Evolutionary conservation across 2,329 filamentous ascomycete species (phyloP).

Genomic region (Microsporum audouinii): DNA sequence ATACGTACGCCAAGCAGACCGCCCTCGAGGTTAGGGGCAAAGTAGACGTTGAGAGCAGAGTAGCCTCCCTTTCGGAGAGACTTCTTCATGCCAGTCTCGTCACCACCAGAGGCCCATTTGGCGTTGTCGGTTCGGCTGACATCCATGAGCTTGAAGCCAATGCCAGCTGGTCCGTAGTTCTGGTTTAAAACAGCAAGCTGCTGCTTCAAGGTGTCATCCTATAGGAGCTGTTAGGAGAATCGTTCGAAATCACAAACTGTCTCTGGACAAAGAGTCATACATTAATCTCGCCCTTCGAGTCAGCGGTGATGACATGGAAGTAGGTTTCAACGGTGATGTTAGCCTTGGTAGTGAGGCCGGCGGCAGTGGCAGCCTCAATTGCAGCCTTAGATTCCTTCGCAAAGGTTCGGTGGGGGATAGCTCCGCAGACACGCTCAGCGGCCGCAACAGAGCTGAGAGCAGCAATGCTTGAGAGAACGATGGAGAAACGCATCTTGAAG

Average conservation of each 20-base stretch:
- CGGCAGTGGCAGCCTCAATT: background rate
- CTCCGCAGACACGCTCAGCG: background rate
- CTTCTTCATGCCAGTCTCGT: conserved; percentile 12
- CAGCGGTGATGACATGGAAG: conserved; percentile 36
- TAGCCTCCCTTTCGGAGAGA: conserved; percentile 19
- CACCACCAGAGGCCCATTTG: conserved; percentile 11
- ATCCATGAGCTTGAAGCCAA: conserved; percentile 11
- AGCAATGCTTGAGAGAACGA: conserved; percentile 4
- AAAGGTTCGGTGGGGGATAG: conserved; percentile 4
- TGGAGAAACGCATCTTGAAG: conserved; percentile 9
- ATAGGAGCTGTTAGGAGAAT: background rate
- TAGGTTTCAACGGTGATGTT: conserved; percentile 31
- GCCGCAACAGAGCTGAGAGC: conserved; percentile 7
- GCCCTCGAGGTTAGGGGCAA: conserved; percentile 8
- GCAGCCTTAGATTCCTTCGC: background rate
- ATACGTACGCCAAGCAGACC: conserved; percentile 7
- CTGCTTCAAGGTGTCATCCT: conserved; percentile 9
- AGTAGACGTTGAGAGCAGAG: conserved; percentile 21
- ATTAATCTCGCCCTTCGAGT: conserved; percentile 26
- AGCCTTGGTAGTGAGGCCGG: background rate
- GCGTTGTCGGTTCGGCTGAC: conserved; percentile 11
- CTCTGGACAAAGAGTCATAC: conserved; percentile 10
- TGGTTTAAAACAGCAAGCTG: conserved; percentile 14
- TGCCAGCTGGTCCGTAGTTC: conserved; percentile 9
- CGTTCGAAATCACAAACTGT: background rate